Conservation (phyloP, 2,329 filamentous ascomycete species). For the Mycosphaerella sp. region DNA sequence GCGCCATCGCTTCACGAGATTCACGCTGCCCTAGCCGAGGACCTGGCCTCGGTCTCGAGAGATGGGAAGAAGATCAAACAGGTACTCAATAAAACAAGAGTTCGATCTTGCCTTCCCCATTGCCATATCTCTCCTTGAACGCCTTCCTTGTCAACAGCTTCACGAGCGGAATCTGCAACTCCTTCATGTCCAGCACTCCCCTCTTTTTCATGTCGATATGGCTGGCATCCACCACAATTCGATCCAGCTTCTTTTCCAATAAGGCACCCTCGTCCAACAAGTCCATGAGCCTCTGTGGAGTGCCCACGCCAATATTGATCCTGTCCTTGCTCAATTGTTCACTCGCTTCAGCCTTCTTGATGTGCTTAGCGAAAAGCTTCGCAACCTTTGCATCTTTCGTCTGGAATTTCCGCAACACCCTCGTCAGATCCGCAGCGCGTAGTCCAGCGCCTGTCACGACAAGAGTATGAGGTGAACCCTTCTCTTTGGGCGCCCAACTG, state of each 20-base stretch:
- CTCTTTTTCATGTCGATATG: slow-evolving; percentile 93
- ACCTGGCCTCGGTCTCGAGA: too few relatives aligned
- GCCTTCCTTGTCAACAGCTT: slow-evolving; percentile 64
- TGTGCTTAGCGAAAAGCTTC: slow-evolving; percentile 97
- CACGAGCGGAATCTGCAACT: slow-evolving; percentile 75
- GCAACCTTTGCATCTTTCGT: slow-evolving; percentile 70
- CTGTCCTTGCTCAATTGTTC: slow-evolving; percentile 61
- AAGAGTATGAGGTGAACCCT: slow-evolving; percentile 65
- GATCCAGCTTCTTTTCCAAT: slow-evolving; percentile 62
- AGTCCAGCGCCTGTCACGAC: slow-evolving; percentile 80
- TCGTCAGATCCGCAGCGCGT: slow-evolving; percentile 76
- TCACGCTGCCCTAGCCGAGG: too few relatives aligned
- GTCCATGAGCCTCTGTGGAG: slow-evolving; percentile 73
- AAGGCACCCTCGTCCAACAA: slow-evolving; percentile 74
- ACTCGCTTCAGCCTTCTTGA: slow-evolving; percentile 85
- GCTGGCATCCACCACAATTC: slow-evolving; percentile 82
- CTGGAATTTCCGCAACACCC: slow-evolving; percentile 70
- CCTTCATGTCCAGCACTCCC: slow-evolving; percentile 90
- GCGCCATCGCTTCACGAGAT: too few relatives aligned
- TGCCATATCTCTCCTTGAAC: slow-evolving; percentile 62
- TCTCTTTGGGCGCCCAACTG: slow-evolving; percentile 58
- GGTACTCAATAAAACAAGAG: slow-evolving; percentile 57
- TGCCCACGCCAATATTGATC: slow-evolving; percentile 84
- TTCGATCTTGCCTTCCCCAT: slow-evolving; percentile 46
- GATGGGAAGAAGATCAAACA: too few relatives aligned